Evolutionary conservation across 83 land plant genomes (phyloP).

Genomic region (Picea abies): DNA sequence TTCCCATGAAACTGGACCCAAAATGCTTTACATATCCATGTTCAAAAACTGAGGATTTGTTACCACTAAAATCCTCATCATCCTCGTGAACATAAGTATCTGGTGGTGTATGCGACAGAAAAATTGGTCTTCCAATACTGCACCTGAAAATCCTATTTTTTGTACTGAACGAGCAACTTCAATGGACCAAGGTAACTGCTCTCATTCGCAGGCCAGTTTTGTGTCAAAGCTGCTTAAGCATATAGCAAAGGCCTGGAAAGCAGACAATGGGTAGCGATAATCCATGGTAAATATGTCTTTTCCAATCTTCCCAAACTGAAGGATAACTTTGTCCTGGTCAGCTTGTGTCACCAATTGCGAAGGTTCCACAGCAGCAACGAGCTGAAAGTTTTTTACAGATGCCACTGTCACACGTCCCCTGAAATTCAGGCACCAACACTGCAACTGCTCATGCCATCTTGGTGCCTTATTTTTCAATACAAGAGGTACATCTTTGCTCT

Average conservation of each 20-base stretch:
- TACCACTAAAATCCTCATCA: too few species aligned
- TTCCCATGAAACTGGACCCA: too few species aligned
- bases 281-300: constrained; percentile 83
- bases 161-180: too few species aligned
- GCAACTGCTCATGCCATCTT: constrained; percentile 81
- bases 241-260: constrained; percentile 80
- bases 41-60: too few species aligned
- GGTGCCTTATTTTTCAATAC: constrained; percentile 71
- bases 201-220: constrained; percentile 64
- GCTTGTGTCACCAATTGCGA: constrained; percentile 22
- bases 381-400: constrained; percentile 82
- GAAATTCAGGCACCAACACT: constrained; percentile 82
- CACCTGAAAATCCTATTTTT: too few species aligned
- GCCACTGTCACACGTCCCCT: constrained; percentile 77
- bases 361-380: constrained; percentile 54
- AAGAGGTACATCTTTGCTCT: constrained; percentile 35
- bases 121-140: too few species aligned
- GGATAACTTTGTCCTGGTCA: constrained; percentile 64
- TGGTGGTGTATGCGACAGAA: too few species aligned
- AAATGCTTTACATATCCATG: too few species aligned
- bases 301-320: constrained; percentile 82
- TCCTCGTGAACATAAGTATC: too few species aligned
- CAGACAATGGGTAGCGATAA: constrained; percentile 78
- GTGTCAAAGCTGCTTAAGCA: constrained; percentile 84
- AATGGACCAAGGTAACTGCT: too few species aligned